Percentiles rank a stretch among this genome's conserved stretches.
Conservation (phyloP, 225 moss, liverwort and hornwort genomes). For the Lunularia cruciata region DNA sequence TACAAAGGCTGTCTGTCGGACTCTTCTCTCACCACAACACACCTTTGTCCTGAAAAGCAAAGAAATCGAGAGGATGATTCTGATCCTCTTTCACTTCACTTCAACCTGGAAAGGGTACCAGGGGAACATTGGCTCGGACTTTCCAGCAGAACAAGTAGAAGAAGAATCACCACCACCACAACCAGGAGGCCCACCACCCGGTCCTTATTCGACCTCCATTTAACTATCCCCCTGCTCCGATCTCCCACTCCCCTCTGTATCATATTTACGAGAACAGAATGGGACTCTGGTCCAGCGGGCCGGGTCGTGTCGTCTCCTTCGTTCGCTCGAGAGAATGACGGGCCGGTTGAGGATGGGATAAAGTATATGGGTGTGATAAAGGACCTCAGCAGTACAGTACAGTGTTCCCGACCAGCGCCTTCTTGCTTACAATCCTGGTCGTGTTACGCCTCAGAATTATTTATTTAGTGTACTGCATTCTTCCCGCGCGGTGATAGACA, state of each 20-base stretch:
- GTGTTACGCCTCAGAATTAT: background rate
- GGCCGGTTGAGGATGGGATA: too few species aligned
- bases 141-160: too few species aligned
- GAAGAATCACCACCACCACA: too few species aligned
- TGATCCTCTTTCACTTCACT: too few species aligned
- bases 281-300: background rate
- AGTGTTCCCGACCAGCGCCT: background rate
- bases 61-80: background rate
- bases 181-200: too few species aligned
- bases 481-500: too few species aligned
- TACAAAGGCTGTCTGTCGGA: conserved; percentile 7
- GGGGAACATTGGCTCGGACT: too few species aligned
- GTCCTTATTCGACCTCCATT: background rate
- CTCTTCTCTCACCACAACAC: background rate
- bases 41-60: conserved; percentile 1
- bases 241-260: background rate
- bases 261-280: background rate
- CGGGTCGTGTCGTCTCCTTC: background rate
- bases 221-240: too few species aligned
- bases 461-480: too few species aligned
- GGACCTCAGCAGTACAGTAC: background rate
- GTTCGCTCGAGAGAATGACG: background rate
- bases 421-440: conserved; percentile 1
- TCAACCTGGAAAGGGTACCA: conserved; percentile 1
- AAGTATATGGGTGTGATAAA: background rate